A percentile compares a stretch with the other conserved stretches of the same genome.
phyloP scores from a whole-genome alignment of 805 yeast species.

The Lipomyces spencermartinsiae region DNA sequence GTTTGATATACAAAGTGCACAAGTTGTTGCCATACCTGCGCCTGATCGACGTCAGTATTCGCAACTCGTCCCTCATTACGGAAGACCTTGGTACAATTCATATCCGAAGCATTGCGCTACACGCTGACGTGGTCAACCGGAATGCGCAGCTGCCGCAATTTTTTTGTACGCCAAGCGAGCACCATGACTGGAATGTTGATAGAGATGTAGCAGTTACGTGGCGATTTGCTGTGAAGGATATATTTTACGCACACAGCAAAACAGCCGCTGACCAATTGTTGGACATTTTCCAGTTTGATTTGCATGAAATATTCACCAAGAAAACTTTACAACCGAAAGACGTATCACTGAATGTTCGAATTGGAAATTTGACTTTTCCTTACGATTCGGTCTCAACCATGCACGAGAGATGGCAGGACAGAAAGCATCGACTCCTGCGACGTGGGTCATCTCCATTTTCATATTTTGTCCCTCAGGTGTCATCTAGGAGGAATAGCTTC shows the following conservation, averaged over 20 bases:
- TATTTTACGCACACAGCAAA: constrained; percentile 25
- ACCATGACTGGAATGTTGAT: background rate
- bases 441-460: background rate
- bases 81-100: constrained; percentile 30
- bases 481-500: background rate
- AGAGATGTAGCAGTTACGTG: constrained; percentile 18
- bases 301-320: constrained; percentile 23
- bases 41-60: constrained; percentile 27
- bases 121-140: constrained; percentile 19
- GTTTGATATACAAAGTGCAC: constrained; percentile 20
- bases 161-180: constrained; percentile 11
- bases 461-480: background rate
- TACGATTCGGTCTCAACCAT: constrained; percentile 33
- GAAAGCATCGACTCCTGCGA: constrained; percentile 1
- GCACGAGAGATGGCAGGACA: constrained; percentile 6
- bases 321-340: constrained; percentile 10
- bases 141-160: constrained; percentile 19
- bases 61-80: constrained; percentile 22
- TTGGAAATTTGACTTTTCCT: constrained; percentile 33
- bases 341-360: constrained; percentile 20
- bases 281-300: constrained; percentile 29
- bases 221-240: constrained; percentile 29
- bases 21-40: constrained; percentile 14
- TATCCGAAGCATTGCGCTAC: constrained; percentile 27
- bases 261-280: constrained; percentile 26